Conservation (phyloP, 2,329 filamentous ascomycete species). For the Exophiala bonariae region DNA sequence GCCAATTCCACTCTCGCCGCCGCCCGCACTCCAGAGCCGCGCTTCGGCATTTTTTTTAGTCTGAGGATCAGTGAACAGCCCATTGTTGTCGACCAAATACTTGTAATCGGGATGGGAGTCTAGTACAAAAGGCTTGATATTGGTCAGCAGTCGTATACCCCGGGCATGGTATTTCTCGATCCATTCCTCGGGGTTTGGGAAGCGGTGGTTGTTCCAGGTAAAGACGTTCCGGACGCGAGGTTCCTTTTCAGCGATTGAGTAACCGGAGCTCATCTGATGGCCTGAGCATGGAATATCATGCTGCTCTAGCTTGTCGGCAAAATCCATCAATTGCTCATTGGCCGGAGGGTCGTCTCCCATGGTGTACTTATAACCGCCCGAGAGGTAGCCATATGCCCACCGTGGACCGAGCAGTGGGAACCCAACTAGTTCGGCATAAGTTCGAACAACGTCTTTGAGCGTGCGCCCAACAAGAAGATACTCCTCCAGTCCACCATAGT, state of each 20-base stretch:
- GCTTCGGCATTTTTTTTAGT: conserved; percentile 57
- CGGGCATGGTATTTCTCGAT: conserved; percentile 61
- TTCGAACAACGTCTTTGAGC: conserved; percentile 63
- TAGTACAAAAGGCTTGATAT: conserved; percentile 73
- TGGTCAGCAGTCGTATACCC: conserved; percentile 68
- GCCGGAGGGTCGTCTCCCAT: conserved; percentile 59
- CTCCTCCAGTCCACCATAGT: conserved; percentile 70
- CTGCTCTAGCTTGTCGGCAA: conserved; percentile 61
- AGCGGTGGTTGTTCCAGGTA: conserved; percentile 70
- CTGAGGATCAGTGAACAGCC: conserved; percentile 63
- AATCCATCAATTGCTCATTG: conserved; percentile 58
- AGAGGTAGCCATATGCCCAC: conserved; percentile 73
- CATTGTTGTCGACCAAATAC: conserved; percentile 58
- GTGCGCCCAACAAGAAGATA: conserved; percentile 68
- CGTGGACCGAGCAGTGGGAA: conserved; percentile 68
- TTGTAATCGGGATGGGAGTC: conserved; percentile 66
- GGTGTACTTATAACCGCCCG: conserved; percentile 65
- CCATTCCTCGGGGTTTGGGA: conserved; percentile 67
- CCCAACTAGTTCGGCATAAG: conserved; percentile 68
- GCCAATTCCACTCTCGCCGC: conserved; percentile 68
- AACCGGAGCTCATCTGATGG: conserved; percentile 72
- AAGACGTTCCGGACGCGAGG: conserved; percentile 72
- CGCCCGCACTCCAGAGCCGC: conserved; percentile 70
- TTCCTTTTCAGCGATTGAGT: conserved; percentile 65
- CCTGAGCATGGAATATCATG: conserved; percentile 70